Percentiles rank a stretch among this genome's conserved stretches.
Conservation (phyloP, 1,284 basidiomycete genomes). For the Ustilago crameri region DNA sequence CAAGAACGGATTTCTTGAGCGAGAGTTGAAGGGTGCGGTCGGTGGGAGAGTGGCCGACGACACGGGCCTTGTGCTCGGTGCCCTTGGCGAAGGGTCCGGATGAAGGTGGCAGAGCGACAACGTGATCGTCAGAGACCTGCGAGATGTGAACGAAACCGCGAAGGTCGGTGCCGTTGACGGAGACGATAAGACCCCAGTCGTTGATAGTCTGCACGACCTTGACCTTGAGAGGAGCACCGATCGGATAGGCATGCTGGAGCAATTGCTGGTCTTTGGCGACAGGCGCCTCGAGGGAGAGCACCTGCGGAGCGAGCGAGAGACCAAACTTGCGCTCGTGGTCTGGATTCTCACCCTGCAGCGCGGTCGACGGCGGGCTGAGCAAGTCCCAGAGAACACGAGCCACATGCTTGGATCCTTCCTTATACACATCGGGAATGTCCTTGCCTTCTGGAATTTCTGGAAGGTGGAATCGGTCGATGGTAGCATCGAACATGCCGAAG, state of each 20-base stretch:
- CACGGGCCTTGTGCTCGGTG: conserved; percentile 80
- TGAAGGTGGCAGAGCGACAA: conserved; percentile 77
- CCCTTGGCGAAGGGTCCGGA: conserved; percentile 57
- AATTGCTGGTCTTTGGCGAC: conserved; percentile 26
- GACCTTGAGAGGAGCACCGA: conserved; percentile 55
- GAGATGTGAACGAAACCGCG: conserved; percentile 75
- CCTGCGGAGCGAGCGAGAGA: conserved; percentile 58
- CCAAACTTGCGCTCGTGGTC: conserved; percentile 61
- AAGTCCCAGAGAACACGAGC: conserved; percentile 82
- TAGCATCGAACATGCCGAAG: conserved; percentile 92
- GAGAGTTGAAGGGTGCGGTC: conserved; percentile 90
- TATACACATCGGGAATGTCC: conserved; percentile 60
- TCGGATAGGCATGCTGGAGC: conserved; percentile 56
- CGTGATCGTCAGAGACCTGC: conserved; percentile 89
- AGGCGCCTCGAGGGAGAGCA: conserved; percentile 52
- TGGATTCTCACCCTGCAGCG: conserved; percentile 40
- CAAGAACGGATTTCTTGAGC: conserved; percentile 82
- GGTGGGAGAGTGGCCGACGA: conserved; percentile 85
- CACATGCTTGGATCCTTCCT: conserved; percentile 79
- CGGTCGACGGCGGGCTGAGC: conserved; percentile 39
- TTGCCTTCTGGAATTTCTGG: conserved; percentile 65
- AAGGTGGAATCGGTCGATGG: conserved; percentile 85
- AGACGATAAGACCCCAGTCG: conserved; percentile 63
- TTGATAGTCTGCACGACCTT: conserved; percentile 53
- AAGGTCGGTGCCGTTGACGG: conserved; percentile 46